Conservation (phyloP, 2,329 filamentous ascomycete genomes). For the Trichoderma sp. region DNA sequence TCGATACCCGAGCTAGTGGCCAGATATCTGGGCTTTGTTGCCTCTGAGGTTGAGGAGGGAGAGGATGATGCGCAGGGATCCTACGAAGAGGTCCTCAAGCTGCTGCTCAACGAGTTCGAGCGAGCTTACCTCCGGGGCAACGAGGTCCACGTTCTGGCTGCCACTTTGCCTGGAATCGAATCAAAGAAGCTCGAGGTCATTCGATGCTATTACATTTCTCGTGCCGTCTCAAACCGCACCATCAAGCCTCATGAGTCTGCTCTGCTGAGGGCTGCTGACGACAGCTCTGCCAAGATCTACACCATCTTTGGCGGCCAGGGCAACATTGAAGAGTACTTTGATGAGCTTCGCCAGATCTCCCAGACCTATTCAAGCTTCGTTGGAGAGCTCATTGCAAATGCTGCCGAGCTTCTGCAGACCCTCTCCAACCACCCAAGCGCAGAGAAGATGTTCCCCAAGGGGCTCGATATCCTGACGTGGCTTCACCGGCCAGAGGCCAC, state of each 20-base stretch:
- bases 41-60: conserved; percentile 83
- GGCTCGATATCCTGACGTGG: conserved; percentile 93
- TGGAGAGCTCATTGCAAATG: conserved; percentile 74
- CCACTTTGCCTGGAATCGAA: conserved; percentile 81
- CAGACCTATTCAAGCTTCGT: conserved; percentile 88
- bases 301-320: conserved; percentile 95
- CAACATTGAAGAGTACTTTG: conserved; percentile 99
- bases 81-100: conserved; percentile 88
- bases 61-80: conserved; percentile 87
- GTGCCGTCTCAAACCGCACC: conserved; percentile 75
- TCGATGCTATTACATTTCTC: conserved; percentile 85
- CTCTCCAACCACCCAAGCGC: conserved; percentile 80
- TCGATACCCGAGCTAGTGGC: conserved; percentile 90
- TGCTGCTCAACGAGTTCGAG: conserved; percentile 94
- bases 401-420: conserved; percentile 82
- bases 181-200: conserved; percentile 90
- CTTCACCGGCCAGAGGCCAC: conserved; percentile 84
- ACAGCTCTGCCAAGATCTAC: conserved; percentile 81
- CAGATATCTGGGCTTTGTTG: conserved; percentile 87
- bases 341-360: conserved; percentile 90
- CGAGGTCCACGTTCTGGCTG: conserved; percentile 88
- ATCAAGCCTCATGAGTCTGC: conserved; percentile 94
- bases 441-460: conserved; percentile 95
- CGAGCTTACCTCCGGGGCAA: conserved; percentile 91
- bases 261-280: conserved; percentile 80